phyloP scores from a whole-genome alignment of 2,329 filamentous ascomycete species.

The Ascochyta fabae region DNA sequence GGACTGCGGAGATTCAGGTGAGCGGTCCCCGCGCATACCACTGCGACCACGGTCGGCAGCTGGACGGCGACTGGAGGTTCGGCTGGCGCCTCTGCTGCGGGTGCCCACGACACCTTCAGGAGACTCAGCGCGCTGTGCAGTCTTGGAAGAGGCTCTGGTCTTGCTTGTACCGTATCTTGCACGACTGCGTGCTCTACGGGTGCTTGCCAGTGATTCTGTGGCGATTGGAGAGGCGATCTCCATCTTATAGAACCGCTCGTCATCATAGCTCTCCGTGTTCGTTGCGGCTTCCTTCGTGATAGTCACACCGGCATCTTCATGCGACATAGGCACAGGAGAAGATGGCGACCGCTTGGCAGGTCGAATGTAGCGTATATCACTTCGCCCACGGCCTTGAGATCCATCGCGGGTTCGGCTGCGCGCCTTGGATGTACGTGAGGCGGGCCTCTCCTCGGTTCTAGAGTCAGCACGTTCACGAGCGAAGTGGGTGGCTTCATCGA shows the following conservation, averaged over 20 bases:
- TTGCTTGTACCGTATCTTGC: slow-evolving; percentile 42
- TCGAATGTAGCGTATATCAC: slow-evolving; percentile 70
- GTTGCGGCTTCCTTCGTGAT: slow-evolving; percentile 50
- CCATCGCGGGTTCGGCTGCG: slow-evolving; percentile 60
- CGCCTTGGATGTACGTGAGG: slow-evolving; percentile 54
- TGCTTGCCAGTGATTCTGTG: slow-evolving; percentile 46
- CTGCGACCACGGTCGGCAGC: slow-evolving; percentile 45
- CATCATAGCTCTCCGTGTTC: slow-evolving; percentile 56
- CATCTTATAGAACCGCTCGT: slow-evolving; percentile 57
- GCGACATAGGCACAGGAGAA: slow-evolving; percentile 92
- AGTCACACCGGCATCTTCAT: slow-evolving; percentile 70
- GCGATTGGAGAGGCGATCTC: slow-evolving; percentile 45
- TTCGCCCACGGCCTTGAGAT: slow-evolving; percentile 75
- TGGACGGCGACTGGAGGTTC: slow-evolving; percentile 45
- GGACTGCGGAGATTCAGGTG: slow-evolving; percentile 81
- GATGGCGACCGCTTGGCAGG: slow-evolving; percentile 86
- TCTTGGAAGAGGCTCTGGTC: slow-evolving; percentile 47
- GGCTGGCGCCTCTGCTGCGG: slow-evolving; percentile 42
- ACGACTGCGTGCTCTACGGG: slow-evolving; percentile 44
- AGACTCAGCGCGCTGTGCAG: slow-evolving; percentile 43
- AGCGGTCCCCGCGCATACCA: slow-evolving; percentile 58
- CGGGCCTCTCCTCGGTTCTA: slow-evolving; percentile 54
- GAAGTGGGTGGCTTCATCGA: slow-evolving; percentile 77
- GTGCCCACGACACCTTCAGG: slow-evolving; percentile 38
- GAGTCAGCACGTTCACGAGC: slow-evolving; percentile 47